phyloP scores from a whole-genome alignment of 305 asterid genomes.

The Fraxinus sp. region DNA sequence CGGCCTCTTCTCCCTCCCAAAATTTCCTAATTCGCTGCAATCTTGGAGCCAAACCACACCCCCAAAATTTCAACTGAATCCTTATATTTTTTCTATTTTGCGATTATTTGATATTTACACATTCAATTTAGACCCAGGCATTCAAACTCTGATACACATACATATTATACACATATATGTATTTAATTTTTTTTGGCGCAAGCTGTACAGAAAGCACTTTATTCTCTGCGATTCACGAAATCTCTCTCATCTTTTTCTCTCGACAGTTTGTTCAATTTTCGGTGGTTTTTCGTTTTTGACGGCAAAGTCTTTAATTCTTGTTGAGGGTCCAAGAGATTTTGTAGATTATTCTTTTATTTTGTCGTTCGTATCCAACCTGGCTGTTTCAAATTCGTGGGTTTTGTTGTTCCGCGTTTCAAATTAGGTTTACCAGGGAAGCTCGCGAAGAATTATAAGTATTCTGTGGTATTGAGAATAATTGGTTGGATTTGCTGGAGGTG shows the following conservation, averaged over 20 bases:
- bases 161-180: slow-evolving; percentile 9
- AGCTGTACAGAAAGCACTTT: not conserved
- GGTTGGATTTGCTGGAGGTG: slow-evolving; percentile 25
- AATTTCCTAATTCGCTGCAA: slow-evolving; percentile 43
- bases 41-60: slow-evolving; percentile 61
- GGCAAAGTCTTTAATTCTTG: slow-evolving; percentile 5
- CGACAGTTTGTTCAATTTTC: not conserved
- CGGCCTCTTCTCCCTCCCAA: slow-evolving; percentile 33
- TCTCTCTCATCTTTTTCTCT: slow-evolving; percentile 2
- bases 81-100: not conserved
- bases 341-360: not conserved
- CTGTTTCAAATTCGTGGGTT: slow-evolving; percentile 24
- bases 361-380: not conserved
- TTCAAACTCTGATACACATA: slow-evolving; percentile 18
- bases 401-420: slow-evolving; percentile 11
- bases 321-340: not conserved
- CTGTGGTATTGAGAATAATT: not conserved
- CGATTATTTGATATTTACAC: not conserved
- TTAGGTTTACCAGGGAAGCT: slow-evolving; percentile 26
- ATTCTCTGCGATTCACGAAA: slow-evolving; percentile 15
- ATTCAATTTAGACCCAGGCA: slow-evolving; percentile 12
- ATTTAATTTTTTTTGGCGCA: not conserved
- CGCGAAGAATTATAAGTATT: slow-evolving; percentile 3
- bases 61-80: slow-evolving; percentile 31
- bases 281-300: not conserved